phyloP scores from a whole-genome alignment of 805 yeast species.

The Nakazawaea ishiwadae region DNA sequence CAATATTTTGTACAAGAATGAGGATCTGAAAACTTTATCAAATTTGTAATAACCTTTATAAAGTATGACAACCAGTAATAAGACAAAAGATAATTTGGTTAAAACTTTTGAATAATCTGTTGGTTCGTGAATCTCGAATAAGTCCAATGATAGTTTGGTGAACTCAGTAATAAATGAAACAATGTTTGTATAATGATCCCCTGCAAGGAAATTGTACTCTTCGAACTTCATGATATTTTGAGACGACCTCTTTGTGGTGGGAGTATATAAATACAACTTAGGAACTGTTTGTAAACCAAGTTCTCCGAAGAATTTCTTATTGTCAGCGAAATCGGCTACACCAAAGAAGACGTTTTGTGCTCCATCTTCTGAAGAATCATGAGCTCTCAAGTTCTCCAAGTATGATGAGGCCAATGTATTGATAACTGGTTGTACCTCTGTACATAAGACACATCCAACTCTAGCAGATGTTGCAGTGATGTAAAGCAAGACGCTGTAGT shows the following conservation, averaged over 20 bases:
- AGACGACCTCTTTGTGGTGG: slow-evolving; percentile 34
- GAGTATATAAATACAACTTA: slow-evolving; percentile 57
- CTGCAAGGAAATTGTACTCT: slow-evolving; percentile 43
- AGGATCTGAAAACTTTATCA: slow-evolving; percentile 38
- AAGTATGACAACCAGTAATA: slow-evolving; percentile 27
- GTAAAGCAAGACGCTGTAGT: slow-evolving; percentile 59
- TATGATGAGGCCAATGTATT: slow-evolving; percentile 60
- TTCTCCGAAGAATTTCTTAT: slow-evolving; percentile 46
- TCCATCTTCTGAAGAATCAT: slow-evolving; percentile 29
- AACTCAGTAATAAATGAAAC: slow-evolving; percentile 28
- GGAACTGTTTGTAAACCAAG: slow-evolving; percentile 73
- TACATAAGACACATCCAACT: slow-evolving; percentile 75
- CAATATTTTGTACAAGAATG: slow-evolving; percentile 66
- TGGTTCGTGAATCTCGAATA: slow-evolving; percentile 34
- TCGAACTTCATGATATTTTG: slow-evolving; percentile 25
- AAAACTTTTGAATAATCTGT: slow-evolving; percentile 36
- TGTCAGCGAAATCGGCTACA: slow-evolving; percentile 62
- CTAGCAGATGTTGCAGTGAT: slow-evolving; percentile 72
- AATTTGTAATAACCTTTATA: slow-evolving; percentile 30
- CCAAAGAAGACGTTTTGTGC: slow-evolving; percentile 56
- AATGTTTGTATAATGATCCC: slow-evolving; percentile 29
- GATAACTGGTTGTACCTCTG: slow-evolving; percentile 62
- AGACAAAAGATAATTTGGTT: slow-evolving; percentile 18
- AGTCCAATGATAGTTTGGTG: slow-evolving; percentile 20
- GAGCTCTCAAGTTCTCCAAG: slow-evolving; percentile 25